Base-by-base conservation (phyloP, 2,329 filamentous ascomycete species). In the Stylonectria norvegica region DNA sequence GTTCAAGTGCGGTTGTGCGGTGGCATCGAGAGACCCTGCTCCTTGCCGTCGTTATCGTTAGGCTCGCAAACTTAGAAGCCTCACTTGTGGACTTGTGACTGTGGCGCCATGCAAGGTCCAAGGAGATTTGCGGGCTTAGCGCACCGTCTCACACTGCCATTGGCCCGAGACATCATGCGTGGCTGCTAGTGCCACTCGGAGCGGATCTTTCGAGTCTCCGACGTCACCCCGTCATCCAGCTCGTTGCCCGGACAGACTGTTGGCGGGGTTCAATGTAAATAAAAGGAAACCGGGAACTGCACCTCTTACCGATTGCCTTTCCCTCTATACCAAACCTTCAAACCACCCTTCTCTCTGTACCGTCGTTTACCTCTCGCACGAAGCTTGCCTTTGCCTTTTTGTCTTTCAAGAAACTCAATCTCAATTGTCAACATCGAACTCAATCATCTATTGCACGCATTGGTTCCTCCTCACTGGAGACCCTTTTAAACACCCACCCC, bases 241-340 rank as follows among this genome's bases (percentile, higher is more conserved):
- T 12, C 12, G 65, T 68, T 68, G 65, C 63, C 63, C 49, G 59
- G 63, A 50, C 61, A 66, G 52, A 50, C 5, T 11, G 12, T 23
- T 23, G 34, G 61, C 65, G 63, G 64, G 62, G 56, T 60, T 20
- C 40, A 59, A 65, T 61, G 67, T 71, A 71, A 72, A 72, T 70
- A 71, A 70, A 71, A 70, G 59, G 58, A 50, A 56, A 45, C 52
- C 44, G 38, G 54, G 47, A 48, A 47, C 47, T 47, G 41, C 50
- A 28, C 20, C 45, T 42, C 19, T 17, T 42, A 14, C 34, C 11
- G 20, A 19, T 28, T 43, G 38, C 41, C 53, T 57, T 47, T 50
- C 54, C 58, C 45, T 48, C 53, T 43, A 53, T 42, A 35, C 45
- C 42, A 54, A 53, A 57, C 48, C 46, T 49, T 50, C 46, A 48